phyloP scores from a whole-genome alignment of 2,329 filamentous ascomycete species.

The Aspergillus caelatus region DNA sequence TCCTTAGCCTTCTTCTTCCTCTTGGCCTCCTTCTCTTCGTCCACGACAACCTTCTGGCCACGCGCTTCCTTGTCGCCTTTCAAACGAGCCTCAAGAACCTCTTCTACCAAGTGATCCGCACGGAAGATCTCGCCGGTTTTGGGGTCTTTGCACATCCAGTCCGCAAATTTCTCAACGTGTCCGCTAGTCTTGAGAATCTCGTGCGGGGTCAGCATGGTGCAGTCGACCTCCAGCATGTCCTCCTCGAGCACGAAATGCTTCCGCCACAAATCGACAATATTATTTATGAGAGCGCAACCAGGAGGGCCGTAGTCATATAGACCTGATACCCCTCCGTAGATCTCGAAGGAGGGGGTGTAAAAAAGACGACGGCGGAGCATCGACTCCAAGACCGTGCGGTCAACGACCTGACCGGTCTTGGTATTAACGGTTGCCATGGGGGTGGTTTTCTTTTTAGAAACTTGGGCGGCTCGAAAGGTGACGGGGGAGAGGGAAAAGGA shows the following conservation, averaged over 20 bases:
- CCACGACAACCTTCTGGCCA: slow-evolving; percentile 67
- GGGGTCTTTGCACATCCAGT: slow-evolving; percentile 99
- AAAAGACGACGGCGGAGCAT: slow-evolving; percentile 88
- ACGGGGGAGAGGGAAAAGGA: slow-evolving; percentile 45
- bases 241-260: slow-evolving; percentile 93
- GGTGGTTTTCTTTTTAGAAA: slow-evolving; percentile 38
- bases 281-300: slow-evolving; percentile 81
- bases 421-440: slow-evolving; percentile 70
- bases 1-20: slow-evolving; percentile 86
- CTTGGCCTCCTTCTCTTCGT: slow-evolving; percentile 80
- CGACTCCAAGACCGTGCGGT: slow-evolving; percentile 78
- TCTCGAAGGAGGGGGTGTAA: slow-evolving; percentile 94
- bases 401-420: slow-evolving; percentile 85
- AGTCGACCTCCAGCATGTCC: slow-evolving; percentile 94
- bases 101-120: slow-evolving; percentile 95
- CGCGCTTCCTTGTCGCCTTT: slow-evolving; percentile 93
- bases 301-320: slow-evolving; percentile 94
- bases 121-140: slow-evolving; percentile 96
- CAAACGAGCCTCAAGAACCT: slow-evolving; percentile 82
- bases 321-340: slow-evolving; percentile 85
- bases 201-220: slow-evolving; percentile 88
- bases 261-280: slow-evolving; percentile 85
- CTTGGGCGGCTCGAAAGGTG: slow-evolving; percentile 31
- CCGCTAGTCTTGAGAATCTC: slow-evolving; percentile 94
- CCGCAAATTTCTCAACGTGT: slow-evolving; percentile 96